phyloP scores from a whole-genome alignment of 176 grass and related monocot genomes.

The Alopecurus myosuroides region DNA sequence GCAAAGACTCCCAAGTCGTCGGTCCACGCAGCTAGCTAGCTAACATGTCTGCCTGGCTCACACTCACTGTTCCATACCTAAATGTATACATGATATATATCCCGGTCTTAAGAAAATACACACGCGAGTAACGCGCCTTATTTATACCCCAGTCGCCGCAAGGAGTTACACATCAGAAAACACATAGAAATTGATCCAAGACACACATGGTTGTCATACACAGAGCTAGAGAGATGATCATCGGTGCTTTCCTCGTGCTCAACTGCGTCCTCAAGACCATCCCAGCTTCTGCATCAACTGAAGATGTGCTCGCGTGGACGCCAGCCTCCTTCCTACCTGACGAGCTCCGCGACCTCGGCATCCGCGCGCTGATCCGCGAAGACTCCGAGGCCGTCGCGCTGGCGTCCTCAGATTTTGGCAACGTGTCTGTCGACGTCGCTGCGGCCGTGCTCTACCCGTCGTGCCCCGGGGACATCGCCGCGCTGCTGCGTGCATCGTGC shows the following conservation, averaged over 20 bases:
- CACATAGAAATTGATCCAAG: neutral
- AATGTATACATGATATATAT: too few relatives aligned
- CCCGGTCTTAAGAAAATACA: too few relatives aligned
- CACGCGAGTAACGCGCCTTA: too few relatives aligned
- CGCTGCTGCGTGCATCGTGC: slow-evolving; percentile 37
- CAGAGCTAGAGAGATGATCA: neutral
- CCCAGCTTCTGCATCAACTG: neutral
- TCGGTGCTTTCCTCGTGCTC: neutral
- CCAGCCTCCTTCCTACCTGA: neutral
- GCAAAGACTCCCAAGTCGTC: too few relatives aligned
- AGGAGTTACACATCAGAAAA: neutral
- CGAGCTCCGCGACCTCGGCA: slow-evolving; percentile 17
- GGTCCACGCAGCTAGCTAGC: too few relatives aligned
- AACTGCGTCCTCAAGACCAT: neutral
- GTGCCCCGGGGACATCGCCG: slow-evolving; percentile 36
- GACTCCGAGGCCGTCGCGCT: slow-evolving; percentile 6
- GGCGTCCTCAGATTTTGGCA: slow-evolving; percentile 53
- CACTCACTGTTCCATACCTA: too few relatives aligned
- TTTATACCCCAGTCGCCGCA: neutral
- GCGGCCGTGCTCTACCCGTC: slow-evolving; percentile 52
- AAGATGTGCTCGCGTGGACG: neutral
- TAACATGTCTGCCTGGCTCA: too few relatives aligned
- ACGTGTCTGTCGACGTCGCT: neutral
- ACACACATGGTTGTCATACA: neutral
- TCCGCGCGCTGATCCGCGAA: slow-evolving; percentile 18